phyloP scores from a whole-genome alignment of 352 stramenopile species.

The Elongisporangium prolatum region DNA sequence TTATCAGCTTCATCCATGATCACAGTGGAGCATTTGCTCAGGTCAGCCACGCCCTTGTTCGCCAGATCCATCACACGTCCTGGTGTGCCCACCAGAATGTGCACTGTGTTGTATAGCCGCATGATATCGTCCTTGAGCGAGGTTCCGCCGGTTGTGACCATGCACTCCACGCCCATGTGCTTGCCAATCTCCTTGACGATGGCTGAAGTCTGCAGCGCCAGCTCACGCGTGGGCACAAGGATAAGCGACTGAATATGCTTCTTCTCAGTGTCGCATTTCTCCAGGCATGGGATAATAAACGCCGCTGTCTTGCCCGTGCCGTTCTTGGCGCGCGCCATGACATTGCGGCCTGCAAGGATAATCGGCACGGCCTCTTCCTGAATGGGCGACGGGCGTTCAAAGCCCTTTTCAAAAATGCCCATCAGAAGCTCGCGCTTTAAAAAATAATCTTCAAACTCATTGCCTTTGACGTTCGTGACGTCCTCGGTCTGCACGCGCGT shows the following conservation, averaged over 20 bases:
- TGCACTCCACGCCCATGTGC: constrained; percentile 95
- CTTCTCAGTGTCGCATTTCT: constrained; percentile 98
- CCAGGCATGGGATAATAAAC: constrained; percentile 99
- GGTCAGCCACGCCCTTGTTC: constrained; percentile 97
- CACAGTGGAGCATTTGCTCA: constrained; percentile 96
- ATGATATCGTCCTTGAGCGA: constrained; percentile 99
- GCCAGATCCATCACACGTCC: constrained; percentile 98
- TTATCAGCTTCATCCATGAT: constrained; percentile 99
- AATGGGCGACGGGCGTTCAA: constrained; percentile 98
- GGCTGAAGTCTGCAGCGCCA: constrained; percentile 98
- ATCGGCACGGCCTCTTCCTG: constrained; percentile 99
- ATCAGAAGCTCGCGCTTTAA: constrained; percentile 99
- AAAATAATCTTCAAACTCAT: constrained; percentile 99
- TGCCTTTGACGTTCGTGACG: constrained; percentile 98
- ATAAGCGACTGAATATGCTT: constrained; percentile 99
- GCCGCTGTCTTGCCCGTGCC: constrained; percentile 99
- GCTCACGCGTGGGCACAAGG: constrained; percentile 97
- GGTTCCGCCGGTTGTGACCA: constrained; percentile 98
- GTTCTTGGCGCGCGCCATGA: constrained; percentile 98
- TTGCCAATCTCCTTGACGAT: constrained; percentile 99
- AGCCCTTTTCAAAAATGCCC: constrained; percentile 99
- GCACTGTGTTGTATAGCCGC: constrained; percentile 98
- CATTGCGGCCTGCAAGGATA: constrained; percentile 97
- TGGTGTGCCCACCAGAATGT: constrained; percentile 98
- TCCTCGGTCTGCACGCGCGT: constrained; percentile 92